A percentile compares a stretch with the other conserved stretches of the same genome.
Evolutionary conservation across 805 yeast genomes (phyloP).

Genomic region (Kluyveromyces nonfermentans): DNA sequence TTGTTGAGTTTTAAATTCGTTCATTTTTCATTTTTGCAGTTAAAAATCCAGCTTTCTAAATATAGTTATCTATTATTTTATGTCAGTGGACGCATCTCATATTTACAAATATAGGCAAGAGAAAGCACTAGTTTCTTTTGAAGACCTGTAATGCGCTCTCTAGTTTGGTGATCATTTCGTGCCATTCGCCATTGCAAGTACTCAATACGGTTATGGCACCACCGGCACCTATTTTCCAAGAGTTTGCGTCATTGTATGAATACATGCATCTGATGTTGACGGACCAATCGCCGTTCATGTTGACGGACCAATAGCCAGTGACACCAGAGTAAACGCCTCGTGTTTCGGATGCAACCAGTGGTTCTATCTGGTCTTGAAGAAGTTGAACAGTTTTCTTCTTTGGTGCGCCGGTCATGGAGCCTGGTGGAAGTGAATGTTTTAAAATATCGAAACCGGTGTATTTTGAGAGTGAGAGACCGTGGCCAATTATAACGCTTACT

Average conservation of each 20-base stretch:
- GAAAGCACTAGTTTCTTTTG: slow-evolving; percentile 4
- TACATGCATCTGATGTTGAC: slow-evolving; percentile 83
- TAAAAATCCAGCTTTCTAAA: too few relatives aligned
- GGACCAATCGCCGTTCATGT: slow-evolving; percentile 90
- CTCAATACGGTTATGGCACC: slow-evolving; percentile 94
- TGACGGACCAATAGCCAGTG: slow-evolving; percentile 87
- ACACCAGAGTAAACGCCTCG: slow-evolving; percentile 93
- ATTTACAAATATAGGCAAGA: neutral
- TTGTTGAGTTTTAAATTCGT: too few relatives aligned
- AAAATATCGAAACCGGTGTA: slow-evolving; percentile 73
- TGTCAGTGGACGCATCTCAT: too few relatives aligned
- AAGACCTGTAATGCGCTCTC: slow-evolving; percentile 75
- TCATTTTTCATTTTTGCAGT: too few relatives aligned
- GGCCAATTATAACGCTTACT: slow-evolving; percentile 80
- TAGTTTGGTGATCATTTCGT: slow-evolving; percentile 77
- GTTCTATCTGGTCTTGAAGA: slow-evolving; percentile 38
- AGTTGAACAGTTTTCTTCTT: slow-evolving; percentile 86
- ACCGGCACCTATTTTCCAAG: slow-evolving; percentile 94
- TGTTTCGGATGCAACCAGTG: slow-evolving; percentile 10
- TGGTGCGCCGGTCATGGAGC: slow-evolving; percentile 99
- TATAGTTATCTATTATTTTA: too few relatives aligned
- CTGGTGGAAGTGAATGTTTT: slow-evolving; percentile 81
- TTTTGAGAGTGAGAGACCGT: slow-evolving; percentile 12
- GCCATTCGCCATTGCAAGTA: slow-evolving; percentile 77
- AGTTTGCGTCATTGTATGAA: slow-evolving; percentile 40